Percentiles rank a stretch among this genome's conserved stretches.
phyloP scores from a whole-genome alignment of 805 yeast species.

The Citeromyces matritensis region DNA sequence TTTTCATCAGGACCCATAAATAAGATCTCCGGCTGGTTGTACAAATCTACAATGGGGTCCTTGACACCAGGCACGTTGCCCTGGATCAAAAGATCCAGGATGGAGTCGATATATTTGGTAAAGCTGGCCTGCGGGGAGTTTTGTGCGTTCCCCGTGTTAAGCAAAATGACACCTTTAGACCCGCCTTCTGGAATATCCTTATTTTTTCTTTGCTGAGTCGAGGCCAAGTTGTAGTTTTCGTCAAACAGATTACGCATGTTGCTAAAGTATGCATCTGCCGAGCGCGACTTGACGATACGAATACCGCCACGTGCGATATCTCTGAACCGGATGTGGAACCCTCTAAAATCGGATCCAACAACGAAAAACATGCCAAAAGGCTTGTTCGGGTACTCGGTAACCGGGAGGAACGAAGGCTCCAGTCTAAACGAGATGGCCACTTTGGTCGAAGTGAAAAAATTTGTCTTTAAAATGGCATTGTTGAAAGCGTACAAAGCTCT shows the following conservation, averaged over 20 bases:
- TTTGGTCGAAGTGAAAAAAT: conserved; percentile 86
- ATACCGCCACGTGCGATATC: conserved; percentile 98
- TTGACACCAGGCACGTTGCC: conserved; percentile 61
- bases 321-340: conserved; percentile 92
- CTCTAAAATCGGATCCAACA: conserved; percentile 93
- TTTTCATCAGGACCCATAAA: conserved; percentile 99
- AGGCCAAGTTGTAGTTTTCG: conserved; percentile 91
- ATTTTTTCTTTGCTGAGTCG: conserved; percentile 92
- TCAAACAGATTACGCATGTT: conserved; percentile 85
- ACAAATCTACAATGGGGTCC: conserved; percentile 74
- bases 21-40: conserved; percentile 74
- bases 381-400: conserved; percentile 77
- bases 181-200: conserved; percentile 99
- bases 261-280: conserved; percentile 68
- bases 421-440: conserved; percentile 90
- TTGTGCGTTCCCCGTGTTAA: conserved; percentile 60
- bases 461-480: conserved; percentile 79
- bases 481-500: conserved; percentile 76
- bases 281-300: conserved; percentile 81
- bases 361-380: conserved; percentile 92
- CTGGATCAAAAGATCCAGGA: conserved; percentile 70
- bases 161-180: conserved; percentile 87
- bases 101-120: conserved; percentile 83
- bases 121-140: conserved; percentile 73
- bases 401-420: conserved; percentile 75